These are phyloP conservation scores for Boletus rubropictus DNA, from an alignment of 768 basidiomycete species.

Conservation along the genomic window DNA sequence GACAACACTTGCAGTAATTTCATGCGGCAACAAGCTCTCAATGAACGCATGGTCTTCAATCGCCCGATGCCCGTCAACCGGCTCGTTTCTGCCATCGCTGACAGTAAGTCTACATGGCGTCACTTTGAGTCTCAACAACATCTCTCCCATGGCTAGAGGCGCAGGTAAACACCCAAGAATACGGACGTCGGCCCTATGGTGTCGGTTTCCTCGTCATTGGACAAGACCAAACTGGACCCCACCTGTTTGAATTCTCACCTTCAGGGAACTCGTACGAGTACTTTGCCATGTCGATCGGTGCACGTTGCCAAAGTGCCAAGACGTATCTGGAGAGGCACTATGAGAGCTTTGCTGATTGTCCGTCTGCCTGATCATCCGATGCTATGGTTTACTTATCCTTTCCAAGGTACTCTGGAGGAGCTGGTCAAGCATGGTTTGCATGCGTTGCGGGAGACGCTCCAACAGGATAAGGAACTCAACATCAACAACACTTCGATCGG, in stretches of 20 bases:
- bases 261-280: slow-evolving; percentile 97
- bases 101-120: slow-evolving; percentile 56
- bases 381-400: neutral
- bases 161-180: slow-evolving; percentile 97
- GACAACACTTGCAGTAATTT: slow-evolving; percentile 64
- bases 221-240: slow-evolving; percentile 92
- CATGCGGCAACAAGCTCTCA: slow-evolving; percentile 99
- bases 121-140: neutral
- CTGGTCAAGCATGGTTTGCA: slow-evolving; percentile 91
- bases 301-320: slow-evolving; percentile 95
- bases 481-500: slow-evolving; percentile 92
- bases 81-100: slow-evolving; percentile 88
- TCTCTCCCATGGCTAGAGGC: slow-evolving; percentile 56
- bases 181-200: slow-evolving; percentile 94
- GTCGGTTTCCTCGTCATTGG: slow-evolving; percentile 98
- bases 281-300: slow-evolving; percentile 97
- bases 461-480: slow-evolving; percentile 96
- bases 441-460: slow-evolving; percentile 92
- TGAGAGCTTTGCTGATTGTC: slow-evolving; percentile 80
- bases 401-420: slow-evolving; percentile 73
- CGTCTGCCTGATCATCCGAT: slow-evolving; percentile 25
- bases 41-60: slow-evolving; percentile 90
- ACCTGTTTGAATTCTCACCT: slow-evolving; percentile 97
- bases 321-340: slow-evolving; percentile 97
- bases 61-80: slow-evolving; percentile 92